These are phyloP conservation scores for Collybiopsis confluens DNA, from an alignment of 768 basidiomycete species.

Conservation along the genomic window DNA sequence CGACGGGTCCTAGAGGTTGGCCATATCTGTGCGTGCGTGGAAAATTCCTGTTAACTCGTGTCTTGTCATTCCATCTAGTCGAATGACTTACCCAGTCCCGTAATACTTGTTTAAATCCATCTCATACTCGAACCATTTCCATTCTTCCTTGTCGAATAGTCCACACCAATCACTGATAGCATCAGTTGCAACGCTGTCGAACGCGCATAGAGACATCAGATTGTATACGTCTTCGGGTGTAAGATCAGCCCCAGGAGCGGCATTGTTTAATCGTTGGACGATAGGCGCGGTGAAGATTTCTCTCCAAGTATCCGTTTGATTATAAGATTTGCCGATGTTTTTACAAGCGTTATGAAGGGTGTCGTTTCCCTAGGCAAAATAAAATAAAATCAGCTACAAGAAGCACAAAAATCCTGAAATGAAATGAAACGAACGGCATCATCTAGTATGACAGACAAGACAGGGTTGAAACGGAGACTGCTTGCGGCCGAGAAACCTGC, in stretches of 20 bases:
- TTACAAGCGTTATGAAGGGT: conserved; percentile 68
- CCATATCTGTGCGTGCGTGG: conserved; percentile 47
- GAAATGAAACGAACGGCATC: conserved; percentile 40
- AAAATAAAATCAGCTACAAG: neutral
- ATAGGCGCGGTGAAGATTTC: conserved; percentile 51
- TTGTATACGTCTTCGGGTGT: conserved; percentile 47
- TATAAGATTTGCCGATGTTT: conserved; percentile 40
- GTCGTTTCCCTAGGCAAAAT: conserved; percentile 64
- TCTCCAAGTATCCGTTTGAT: conserved; percentile 51
- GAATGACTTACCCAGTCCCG: conserved; percentile 53
- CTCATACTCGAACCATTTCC: conserved; percentile 61
- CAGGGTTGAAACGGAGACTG: conserved; percentile 37
- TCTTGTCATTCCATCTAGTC: neutral
- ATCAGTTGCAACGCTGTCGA: conserved; percentile 63
- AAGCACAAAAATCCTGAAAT: neutral
- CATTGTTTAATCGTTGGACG: conserved; percentile 52
- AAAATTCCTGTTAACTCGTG: no score
- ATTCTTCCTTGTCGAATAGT: conserved; percentile 65
- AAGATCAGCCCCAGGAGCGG: conserved; percentile 61
- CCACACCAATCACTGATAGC: conserved; percentile 62
- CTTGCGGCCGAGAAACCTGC: conserved; percentile 64
- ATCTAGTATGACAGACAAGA: conserved; percentile 51
- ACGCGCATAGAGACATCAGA: conserved; percentile 74
- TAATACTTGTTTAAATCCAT: conserved; percentile 79
- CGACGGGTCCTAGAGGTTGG: conserved; percentile 63